These are phyloP conservation scores for Flaveria ramosissima DNA, from an alignment of 129 eudicot genomes.

Conservation along the genomic window DNA sequence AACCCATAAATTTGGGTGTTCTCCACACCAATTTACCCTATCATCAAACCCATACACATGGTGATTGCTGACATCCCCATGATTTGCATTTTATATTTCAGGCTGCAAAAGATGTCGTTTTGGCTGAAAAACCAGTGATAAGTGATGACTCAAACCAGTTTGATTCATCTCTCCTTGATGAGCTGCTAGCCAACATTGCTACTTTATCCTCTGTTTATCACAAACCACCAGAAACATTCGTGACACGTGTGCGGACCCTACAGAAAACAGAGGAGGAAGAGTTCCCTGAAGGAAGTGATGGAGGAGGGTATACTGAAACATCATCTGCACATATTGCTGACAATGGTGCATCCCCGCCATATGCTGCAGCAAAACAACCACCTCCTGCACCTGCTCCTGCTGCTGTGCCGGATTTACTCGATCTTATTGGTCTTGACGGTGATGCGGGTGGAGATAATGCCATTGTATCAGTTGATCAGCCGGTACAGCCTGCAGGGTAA, in stretches of 20 bases:
- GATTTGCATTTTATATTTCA: slow-evolving; percentile 34
- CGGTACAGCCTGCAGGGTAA: slow-evolving; percentile 64
- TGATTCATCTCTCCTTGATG: slow-evolving; percentile 90
- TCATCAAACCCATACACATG: background rate
- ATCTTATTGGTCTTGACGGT: slow-evolving; percentile 57
- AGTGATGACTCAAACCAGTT: slow-evolving; percentile 93
- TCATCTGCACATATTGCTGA: slow-evolving; percentile 62
- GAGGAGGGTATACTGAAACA: slow-evolving; percentile 62
- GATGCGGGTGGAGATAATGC: slow-evolving; percentile 43
- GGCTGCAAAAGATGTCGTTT: slow-evolving; percentile 97
- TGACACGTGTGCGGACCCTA: slow-evolving; percentile 74
- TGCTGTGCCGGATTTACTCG: slow-evolving; percentile 91
- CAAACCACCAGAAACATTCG: slow-evolving; percentile 94
- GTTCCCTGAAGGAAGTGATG: slow-evolving; percentile 73
- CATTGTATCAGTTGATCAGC: slow-evolving; percentile 72
- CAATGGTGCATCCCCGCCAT: slow-evolving; percentile 52
- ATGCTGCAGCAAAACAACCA: slow-evolving; percentile 49
- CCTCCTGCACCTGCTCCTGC: slow-evolving; percentile 43
- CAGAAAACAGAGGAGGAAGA: slow-evolving; percentile 82
- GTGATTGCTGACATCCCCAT: background rate
- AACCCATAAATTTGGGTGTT: background rate
- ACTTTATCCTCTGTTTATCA: slow-evolving; percentile 93
- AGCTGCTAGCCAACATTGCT: slow-evolving; percentile 89
- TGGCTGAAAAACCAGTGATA: slow-evolving; percentile 95
- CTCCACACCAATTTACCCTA: background rate